Evolutionary conservation across 257 asterid species (phyloP).

Genomic region (Parsonsia alboflavescens): DNA sequence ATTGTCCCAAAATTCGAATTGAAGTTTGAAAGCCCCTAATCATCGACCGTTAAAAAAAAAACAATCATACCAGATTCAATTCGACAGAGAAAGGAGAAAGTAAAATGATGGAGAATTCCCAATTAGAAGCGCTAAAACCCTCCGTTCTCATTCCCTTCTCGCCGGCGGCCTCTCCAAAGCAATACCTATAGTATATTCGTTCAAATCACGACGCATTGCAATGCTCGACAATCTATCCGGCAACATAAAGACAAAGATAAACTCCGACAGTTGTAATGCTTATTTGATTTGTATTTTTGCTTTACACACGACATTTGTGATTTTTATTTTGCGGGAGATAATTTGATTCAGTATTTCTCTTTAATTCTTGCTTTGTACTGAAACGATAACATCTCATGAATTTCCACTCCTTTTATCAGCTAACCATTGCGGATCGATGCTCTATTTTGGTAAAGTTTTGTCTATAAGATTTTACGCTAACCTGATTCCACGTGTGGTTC

Average conservation of each 20-base stretch:
- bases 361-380: not conserved
- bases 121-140: constrained; percentile 27
- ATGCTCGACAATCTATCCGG: constrained; percentile 10
- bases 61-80: not conserved
- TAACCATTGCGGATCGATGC: not conserved
- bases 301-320: not conserved
- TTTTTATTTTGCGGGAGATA: not conserved
- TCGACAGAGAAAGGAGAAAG: not conserved
- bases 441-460: not conserved
- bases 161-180: constrained; percentile 67
- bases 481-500: constrained; percentile 1
- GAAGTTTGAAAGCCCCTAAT: not conserved
- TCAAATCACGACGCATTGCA: constrained; percentile 39
- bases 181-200: constrained; percentile 41
- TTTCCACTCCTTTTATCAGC: not conserved
- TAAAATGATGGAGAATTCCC: constrained; percentile 35
- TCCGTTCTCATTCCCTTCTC: constrained; percentile 25
- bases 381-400: constrained; percentile 2
- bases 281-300: not conserved
- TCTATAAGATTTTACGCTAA: constrained; percentile 7
- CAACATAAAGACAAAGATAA: constrained; percentile 41
- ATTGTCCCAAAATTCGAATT: not conserved
- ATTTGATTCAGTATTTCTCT: not conserved
- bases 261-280: not conserved
- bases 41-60: not conserved